Base-by-base conservation (phyloP, 495 filamentous ascomycete species). In the Hypoxylon intermedium region DNA sequence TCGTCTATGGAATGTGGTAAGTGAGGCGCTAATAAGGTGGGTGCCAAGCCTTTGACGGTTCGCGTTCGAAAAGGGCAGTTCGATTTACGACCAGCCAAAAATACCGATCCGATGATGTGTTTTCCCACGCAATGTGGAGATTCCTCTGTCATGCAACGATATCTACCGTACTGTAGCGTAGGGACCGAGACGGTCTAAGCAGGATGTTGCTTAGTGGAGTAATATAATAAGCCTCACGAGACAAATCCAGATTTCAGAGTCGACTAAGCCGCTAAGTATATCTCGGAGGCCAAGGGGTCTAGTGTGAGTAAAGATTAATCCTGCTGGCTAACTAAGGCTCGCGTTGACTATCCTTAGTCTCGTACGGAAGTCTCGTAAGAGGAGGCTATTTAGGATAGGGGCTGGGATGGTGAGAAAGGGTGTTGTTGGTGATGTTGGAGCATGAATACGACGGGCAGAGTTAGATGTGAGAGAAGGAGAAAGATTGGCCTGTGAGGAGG, bases 1-100 rank as follows among this genome's bases (percentile, higher is more conserved):
- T 60, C 55, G 61, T 56, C 21, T 23, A 11, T 41, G 15, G 38
- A 46, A 23, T 54, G 40, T 28, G 42, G 21, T 49, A 23, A 36
- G 37, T 50, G 37, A 55, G 46, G 45, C 45, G 60, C 43, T 56
- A 52, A 40, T 52, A 52, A 23, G 11, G 49, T 60, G 55, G 11
- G 49, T 60, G 55, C 61, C 55, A 65, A 60, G 58, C 23, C 34
- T 23, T 55, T 38, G 33, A 60, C 50, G 51, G 44, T 50, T 51
- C 50, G 50, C 45, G 49, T 11, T 64, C 60, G 43, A 64, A 64
- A 63, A 64, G 54, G 60, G 60, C 60, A 64, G 60, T 59, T 64
- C 33, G 49, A 44, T 30, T 45, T 34, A 50, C 33, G 51, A 37
- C 28, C 48, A 53, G 11, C 60, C 53, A 58, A 53, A 58, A 58